Evolutionary conservation across 129 eudicot genomes (phyloP).

Genomic region (Pulicaria dysenterica): DNA sequence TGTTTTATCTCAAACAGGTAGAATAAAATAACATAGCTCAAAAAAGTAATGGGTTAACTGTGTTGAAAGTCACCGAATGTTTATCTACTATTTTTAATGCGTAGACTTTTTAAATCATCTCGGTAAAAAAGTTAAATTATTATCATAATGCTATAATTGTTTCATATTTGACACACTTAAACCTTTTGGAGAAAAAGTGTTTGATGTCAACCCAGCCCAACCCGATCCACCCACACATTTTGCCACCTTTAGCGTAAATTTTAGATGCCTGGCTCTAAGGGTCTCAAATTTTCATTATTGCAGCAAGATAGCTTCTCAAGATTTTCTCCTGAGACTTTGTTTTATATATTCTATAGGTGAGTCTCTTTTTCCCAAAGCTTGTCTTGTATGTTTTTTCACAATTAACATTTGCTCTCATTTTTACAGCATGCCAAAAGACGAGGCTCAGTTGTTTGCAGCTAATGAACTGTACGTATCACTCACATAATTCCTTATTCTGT

Average conservation of each 20-base stretch:
- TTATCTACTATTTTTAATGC: background rate
- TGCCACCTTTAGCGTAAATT: conserved; percentile 5
- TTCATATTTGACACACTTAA: background rate
- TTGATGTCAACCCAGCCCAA: background rate
- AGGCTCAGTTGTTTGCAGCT: conserved; percentile 93
- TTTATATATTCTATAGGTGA: conserved; percentile 90
- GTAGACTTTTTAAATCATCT: background rate
- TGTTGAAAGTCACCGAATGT: background rate
- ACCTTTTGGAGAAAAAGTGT: background rate
- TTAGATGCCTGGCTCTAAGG: conserved; percentile 5
- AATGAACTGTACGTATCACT: conserved; percentile 75
- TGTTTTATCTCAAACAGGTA: background rate
- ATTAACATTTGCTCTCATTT: conserved; percentile 21
- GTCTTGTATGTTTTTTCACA: conserved; percentile 12
- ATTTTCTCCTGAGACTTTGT: conserved; percentile 67
- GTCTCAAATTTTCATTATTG: conserved; percentile 27
- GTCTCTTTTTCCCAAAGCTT: background rate
- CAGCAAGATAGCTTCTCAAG: conserved; percentile 73
- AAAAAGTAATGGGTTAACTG: background rate
- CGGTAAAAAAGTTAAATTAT: background rate
- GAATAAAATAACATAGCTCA: background rate
- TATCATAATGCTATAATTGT: background rate
- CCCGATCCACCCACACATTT: background rate
- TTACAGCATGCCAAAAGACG: conserved; percentile 95
- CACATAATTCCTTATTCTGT: background rate